Base-by-base conservation (phyloP, 179 eudicot genomes). In the Nepenthes alata region DNA sequence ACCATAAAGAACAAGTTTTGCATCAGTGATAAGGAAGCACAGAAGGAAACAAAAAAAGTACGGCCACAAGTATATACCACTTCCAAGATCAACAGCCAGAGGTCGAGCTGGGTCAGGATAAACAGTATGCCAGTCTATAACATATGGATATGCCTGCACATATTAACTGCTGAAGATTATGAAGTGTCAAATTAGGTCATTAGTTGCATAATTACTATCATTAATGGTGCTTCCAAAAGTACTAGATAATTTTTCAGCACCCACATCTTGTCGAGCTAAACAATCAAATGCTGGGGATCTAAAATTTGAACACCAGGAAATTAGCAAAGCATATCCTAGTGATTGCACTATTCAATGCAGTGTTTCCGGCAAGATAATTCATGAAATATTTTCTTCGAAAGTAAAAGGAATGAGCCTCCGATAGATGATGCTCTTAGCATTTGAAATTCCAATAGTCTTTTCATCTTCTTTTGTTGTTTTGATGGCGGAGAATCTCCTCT, bases 21-120 rank as follows among this genome's bases (percentile, higher is more conserved):
- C 8, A 41, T 41, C 45, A 41, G 6, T 41, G 45, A 7, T 41
- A 41, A 41, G 45, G 45, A 41, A 41, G 45, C 45, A 39, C 38
- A 41, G 8, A 53, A 54, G 11, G 16, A 37, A 36, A 64, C 47
- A 47, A 47, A 36, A 57, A 11, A 50, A n/a, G 3, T n/a, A 63
- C 11, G 56, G 47, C 1, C 37, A 45, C 8, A 59, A 57, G 66
- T 56, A 53, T 69, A 75, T 86, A 84, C 94, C 96, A 71, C 96
- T 89, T 72, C 96, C 96, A 69, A 90, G 74, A 72, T 90, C 97
- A 72, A 90, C 87, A 35, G 76, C 80, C 70, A 90, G 68, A 60
- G 89, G 85, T 59, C 53, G 82, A 62, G 83, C 37, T 36, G 89
- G 80, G 69, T 85, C 78, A 64, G 56, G 37, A 71, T 79, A 90